A percentile compares a stretch with the other conserved stretches of the same genome.
Evolutionary conservation across 2,329 filamentous ascomycete species (phyloP).

Genomic region (Microsporum canis): DNA sequence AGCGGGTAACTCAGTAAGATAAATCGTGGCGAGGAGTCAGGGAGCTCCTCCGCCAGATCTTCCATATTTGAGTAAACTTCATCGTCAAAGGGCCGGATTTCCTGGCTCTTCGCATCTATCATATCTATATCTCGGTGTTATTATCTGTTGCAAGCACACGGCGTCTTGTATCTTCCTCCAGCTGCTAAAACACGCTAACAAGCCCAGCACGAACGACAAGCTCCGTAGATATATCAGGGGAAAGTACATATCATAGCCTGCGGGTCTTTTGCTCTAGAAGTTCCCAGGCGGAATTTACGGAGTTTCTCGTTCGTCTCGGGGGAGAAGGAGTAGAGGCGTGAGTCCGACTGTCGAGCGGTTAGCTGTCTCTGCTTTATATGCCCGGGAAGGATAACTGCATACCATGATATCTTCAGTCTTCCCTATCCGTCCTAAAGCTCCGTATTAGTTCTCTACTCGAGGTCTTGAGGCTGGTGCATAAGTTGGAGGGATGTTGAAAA

Average conservation of each 20-base stretch:
- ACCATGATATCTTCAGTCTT: neutral
- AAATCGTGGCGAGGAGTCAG: slow-evolving; percentile 82
- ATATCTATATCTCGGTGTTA: slow-evolving; percentile 49
- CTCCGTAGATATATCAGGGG: neutral
- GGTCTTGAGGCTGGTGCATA: neutral
- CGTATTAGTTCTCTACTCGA: neutral
- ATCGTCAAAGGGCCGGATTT: slow-evolving; percentile 75
- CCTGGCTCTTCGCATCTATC: slow-evolving; percentile 81
- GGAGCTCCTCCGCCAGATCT: slow-evolving; percentile 76
- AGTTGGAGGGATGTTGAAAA: neutral
- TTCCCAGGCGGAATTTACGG: slow-evolving; percentile 86
- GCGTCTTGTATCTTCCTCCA: neutral
- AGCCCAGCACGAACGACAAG: neutral
- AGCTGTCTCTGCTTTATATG: neutral
- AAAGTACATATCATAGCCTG: slow-evolving; percentile 89
- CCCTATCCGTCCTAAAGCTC: neutral
- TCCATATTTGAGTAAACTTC: slow-evolving; percentile 72
- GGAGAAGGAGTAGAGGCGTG: slow-evolving; percentile 85
- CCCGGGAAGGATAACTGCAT: neutral
- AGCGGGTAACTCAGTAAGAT: slow-evolving; percentile 84
- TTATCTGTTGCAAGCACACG: neutral
- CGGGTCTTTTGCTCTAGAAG: slow-evolving; percentile 71
- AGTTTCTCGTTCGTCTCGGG: slow-evolving; percentile 79
- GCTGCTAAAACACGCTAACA: neutral
- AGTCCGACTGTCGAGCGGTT: slow-evolving; percentile 54